Evolutionary conservation across 2,329 filamentous ascomycete species (phyloP), one percentile per base, ranked within the genome.

Genomic region (Penicillium corylophilum): DNA sequence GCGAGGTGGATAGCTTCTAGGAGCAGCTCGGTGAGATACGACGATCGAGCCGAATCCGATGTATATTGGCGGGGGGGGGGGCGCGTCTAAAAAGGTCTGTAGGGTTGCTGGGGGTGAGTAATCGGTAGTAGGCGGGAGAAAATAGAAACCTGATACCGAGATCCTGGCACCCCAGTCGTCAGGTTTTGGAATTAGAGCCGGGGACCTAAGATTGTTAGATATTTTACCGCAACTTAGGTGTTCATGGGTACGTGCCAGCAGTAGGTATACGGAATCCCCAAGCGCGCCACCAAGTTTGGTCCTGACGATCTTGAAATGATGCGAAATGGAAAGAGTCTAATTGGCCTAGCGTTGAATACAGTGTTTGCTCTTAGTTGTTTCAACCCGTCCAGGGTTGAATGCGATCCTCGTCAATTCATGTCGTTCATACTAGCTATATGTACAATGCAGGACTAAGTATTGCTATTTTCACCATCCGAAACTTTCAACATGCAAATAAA

Each of bases 401-500:
- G 33, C 33, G 16, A 10, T 20, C 12, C 5, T 36, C 7, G 8
- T 20, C 16, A 18, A 10, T 20, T 36, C 16, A 36, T 36, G n/a
- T 12, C 16, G 16, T 16, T 47, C 20, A 40, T 48, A 22, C 36
- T 23, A 44, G 22, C 36, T 31, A 44, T 36, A 44, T 44, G 8
- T 44, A 39, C 35, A 7, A 44, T 49, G 33, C 33, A 38, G 22
- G n/a, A n/a, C 28, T 13, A 23, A 29, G n/a, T 16, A 20, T 38
- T 5, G 10, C 3, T 23, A 10, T 15, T 5, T n/a, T 51, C 50
- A 68, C 54, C 59, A 83, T 3, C 76, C 78, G 69, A 84, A 85
- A 16, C 74, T 76, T 66, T 86, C 83, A 0, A 78, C 78, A 68
- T 84, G 81, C 28, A 85, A 64, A 64, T 79, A 84, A 24, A 86